Conservation (phyloP, 1,284 basidiomycete genomes). For the Gomphus bonarii region DNA sequence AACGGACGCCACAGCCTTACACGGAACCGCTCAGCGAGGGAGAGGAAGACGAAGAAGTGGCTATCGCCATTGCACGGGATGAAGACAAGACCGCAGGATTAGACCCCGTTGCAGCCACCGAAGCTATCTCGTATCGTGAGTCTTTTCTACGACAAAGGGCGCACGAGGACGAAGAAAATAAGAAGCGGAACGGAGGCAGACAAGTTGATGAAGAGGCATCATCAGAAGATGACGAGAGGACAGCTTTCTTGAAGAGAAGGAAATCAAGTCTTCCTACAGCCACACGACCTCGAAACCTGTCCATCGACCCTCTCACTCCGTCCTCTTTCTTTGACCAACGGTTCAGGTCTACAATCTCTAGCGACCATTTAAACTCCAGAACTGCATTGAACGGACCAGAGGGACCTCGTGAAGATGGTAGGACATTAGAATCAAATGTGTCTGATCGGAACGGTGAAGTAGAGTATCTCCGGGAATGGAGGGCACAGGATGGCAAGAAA, state of each 20-base stretch:
- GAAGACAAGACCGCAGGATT: slow-evolving; percentile 75
- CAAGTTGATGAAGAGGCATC: slow-evolving; percentile 24
- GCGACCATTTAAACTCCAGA: slow-evolving; percentile 15
- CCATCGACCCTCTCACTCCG: slow-evolving; percentile 79
- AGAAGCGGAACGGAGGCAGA: slow-evolving; percentile 13
- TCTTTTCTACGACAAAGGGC: slow-evolving; percentile 44
- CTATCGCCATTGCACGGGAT: slow-evolving; percentile 58
- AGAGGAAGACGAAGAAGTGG: slow-evolving; percentile 74
- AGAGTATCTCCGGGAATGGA: slow-evolving; percentile 64
- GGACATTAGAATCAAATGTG: slow-evolving; percentile 21
- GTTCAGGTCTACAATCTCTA: slow-evolving; percentile 30
- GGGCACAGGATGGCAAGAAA: slow-evolving; percentile 78
- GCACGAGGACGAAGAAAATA: slow-evolving; percentile 14
- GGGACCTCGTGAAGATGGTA: slow-evolving; percentile 25
- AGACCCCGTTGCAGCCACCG: slow-evolving; percentile 58
- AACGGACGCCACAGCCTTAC: slow-evolving; percentile 34
- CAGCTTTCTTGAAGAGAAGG: slow-evolving; percentile 27
- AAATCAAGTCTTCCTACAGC: slow-evolving; percentile 17
- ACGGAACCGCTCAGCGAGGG: slow-evolving; percentile 86
- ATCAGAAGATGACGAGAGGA: slow-evolving; percentile 29
- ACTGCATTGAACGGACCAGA: slow-evolving; percentile 23
- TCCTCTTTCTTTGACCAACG: slow-evolving; percentile 75
- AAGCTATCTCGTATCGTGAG: slow-evolving; percentile 76
- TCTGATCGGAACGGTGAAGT: slow-evolving; percentile 32
- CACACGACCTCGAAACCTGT: slow-evolving; percentile 31